Conservation (phyloP, 331 rosid genomes). For the Dryas integrifolia region DNA sequence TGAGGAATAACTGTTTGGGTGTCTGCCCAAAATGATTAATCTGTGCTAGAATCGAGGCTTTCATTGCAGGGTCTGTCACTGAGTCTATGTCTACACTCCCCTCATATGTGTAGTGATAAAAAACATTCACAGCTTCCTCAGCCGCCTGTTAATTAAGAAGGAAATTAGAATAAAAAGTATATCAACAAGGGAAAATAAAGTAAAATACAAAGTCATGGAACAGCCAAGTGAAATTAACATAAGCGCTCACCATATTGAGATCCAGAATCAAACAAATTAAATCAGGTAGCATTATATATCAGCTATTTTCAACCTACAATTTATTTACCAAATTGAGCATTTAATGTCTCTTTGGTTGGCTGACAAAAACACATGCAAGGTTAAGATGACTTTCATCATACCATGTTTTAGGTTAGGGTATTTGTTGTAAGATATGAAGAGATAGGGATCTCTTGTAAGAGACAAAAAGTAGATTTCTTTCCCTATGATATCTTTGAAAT, state of each 20-base stretch:
- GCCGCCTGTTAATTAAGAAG: slow-evolving; percentile 68
- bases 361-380: background rate
- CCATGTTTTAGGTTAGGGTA: background rate
- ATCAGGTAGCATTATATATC: background rate
- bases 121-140: slow-evolving; percentile 95
- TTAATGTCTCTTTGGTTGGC: background rate
- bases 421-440: background rate
- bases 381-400: background rate
- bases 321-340: background rate
- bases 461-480: background rate
- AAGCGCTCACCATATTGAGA: background rate
- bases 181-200: slow-evolving; percentile 1
- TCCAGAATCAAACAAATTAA: background rate
- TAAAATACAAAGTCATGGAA: slow-evolving; percentile 7
- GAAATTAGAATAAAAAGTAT: slow-evolving; percentile 30
- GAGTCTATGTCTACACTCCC: slow-evolving; percentile 99
- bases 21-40: slow-evolving; percentile 99
- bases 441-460: too few relatives aligned
- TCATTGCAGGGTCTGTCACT: slow-evolving; percentile 96
- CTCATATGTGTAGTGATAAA: slow-evolving; percentile 95
- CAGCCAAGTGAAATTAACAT: background rate
- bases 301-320: background rate
- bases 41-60: slow-evolving; percentile 98
- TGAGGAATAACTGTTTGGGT: slow-evolving; percentile 90
- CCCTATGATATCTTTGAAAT: background rate